Conservation (phyloP, 169 alveolate genomes). For the Plasmodium gaboni region DNA sequence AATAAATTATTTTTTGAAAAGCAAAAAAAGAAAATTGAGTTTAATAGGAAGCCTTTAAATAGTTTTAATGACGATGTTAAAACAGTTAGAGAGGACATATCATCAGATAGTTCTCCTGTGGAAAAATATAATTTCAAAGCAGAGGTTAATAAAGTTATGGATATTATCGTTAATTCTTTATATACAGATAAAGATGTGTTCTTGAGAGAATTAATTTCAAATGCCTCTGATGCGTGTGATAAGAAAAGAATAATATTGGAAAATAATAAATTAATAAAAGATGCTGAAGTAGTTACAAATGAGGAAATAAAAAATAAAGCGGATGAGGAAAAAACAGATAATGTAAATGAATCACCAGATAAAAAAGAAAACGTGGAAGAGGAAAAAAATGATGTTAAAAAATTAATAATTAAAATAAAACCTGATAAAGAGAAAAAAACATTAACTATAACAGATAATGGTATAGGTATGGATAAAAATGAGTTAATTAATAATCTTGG, state of each 20-base stretch:
- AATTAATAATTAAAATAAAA: conserved; percentile 94
- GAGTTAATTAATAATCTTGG: conserved; percentile 99
- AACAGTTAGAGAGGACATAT: conserved; percentile 30
- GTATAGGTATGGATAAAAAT: conserved; percentile 99
- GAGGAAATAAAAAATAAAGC: not conserved
- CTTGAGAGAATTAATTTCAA: conserved; percentile 97
- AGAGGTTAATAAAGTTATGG: conserved; percentile 99
- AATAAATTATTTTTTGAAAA: conserved; percentile 42
- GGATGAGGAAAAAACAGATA: not conserved
- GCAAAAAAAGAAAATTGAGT: conserved; percentile 13
- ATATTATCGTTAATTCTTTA: conserved; percentile 98
- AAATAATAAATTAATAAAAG: conserved; percentile 92
- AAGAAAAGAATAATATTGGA: conserved; percentile 96
- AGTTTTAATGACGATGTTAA: conserved; percentile 43
- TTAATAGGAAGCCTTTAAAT: conserved; percentile 5
- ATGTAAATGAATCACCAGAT: not conserved
- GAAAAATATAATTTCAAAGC: conserved; percentile 96
- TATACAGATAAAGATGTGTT: conserved; percentile 99
- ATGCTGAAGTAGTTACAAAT: conserved; percentile 77
- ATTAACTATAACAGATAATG: conserved; percentile 97
- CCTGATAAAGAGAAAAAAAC: conserved; percentile 96
- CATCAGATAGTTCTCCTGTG: conserved; percentile 81
- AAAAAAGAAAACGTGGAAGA: conserved; percentile 7
- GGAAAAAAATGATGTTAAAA: conserved; percentile 76
- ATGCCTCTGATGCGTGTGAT: conserved; percentile 99